These are phyloP conservation scores for Ajuga chamaepitys DNA, from an alignment of 257 asterid genomes.

Conservation along the genomic window DNA sequence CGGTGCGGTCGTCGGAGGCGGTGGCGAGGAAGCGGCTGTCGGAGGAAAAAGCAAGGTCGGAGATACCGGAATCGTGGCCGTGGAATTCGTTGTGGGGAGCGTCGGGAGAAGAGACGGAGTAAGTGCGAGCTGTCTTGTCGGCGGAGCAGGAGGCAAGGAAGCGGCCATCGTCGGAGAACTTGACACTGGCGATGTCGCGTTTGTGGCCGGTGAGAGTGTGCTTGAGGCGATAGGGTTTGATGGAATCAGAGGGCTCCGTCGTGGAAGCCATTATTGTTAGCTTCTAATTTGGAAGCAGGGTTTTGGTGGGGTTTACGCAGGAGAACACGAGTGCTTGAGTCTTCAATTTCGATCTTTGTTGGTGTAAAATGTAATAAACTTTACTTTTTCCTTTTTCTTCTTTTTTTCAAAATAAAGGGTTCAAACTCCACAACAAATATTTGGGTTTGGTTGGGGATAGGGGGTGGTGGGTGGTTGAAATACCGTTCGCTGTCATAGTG, in stretches of 20 bases:
- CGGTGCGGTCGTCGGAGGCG: conserved; percentile 87
- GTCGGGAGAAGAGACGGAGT: conserved; percentile 42
- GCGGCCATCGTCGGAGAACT: conserved; percentile 77
- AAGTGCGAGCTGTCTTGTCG: conserved; percentile 76
- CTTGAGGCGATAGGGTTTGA: conserved; percentile 67
- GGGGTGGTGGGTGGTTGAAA: no score
- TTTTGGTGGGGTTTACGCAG: conserved; percentile 15
- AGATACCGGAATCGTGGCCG: conserved; percentile 82
- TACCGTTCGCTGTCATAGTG: no score
- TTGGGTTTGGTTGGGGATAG: no score
- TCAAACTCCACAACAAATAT: no score
- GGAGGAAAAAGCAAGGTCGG: conserved; percentile 83
- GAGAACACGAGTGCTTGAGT: no score
- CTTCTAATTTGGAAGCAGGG: conserved; percentile 13
- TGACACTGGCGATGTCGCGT: conserved; percentile 63
- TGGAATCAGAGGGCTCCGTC: conserved; percentile 37
- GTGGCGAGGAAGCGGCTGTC: conserved; percentile 78
- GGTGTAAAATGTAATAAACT: no score
- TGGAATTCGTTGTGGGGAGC: conserved; percentile 45
- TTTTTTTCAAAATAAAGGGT: no score
- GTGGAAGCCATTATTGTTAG: conserved; percentile 33
- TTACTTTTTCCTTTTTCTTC: no score
- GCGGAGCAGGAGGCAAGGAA: conserved; percentile 77
- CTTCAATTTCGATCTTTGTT: no score
- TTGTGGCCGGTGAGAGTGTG: conserved; percentile 75